Percentiles rank a stretch among this genome's conserved stretches.
These are phyloP conservation scores for Penicillium arizonense DNA, from an alignment of 495 filamentous ascomycete genomes.

Conservation along the genomic window DNA sequence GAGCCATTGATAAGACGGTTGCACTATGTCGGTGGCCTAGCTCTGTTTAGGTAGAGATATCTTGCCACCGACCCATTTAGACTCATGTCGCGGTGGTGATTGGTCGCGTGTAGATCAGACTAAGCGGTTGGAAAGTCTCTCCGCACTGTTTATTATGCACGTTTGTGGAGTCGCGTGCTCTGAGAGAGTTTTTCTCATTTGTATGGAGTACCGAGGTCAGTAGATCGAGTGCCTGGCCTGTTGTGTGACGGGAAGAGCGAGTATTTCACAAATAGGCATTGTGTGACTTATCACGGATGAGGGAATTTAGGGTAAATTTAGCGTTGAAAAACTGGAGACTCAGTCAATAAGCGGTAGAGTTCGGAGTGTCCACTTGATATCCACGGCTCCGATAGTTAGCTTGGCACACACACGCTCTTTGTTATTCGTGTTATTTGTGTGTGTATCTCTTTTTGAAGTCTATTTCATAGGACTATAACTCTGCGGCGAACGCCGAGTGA, in stretches of 20 bases:
- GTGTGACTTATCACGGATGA: neutral
- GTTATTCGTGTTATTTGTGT: too few species aligned
- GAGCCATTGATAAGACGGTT: conserved; percentile 11
- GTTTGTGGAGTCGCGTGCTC: conserved; percentile 3
- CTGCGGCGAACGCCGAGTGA: too few species aligned
- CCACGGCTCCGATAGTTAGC: too few species aligned
- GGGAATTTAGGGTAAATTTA: too few species aligned
- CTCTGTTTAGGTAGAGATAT: conserved; percentile 3
- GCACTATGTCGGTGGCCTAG: conserved; percentile 11
- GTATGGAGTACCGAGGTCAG: neutral
- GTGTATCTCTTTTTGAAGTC: too few species aligned
- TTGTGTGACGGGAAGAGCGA: neutral
- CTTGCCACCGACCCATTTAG: conserved; percentile 11
- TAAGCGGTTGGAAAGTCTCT: neutral
- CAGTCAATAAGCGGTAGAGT: neutral
- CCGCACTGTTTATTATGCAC: conserved; percentile 3
- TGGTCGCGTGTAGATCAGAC: conserved; percentile 5
- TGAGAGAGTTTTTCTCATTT: neutral
- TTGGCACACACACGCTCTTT: too few species aligned
- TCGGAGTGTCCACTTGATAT: neutral
- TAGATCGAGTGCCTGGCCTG: neutral
- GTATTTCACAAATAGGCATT: neutral
- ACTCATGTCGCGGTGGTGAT: neutral
- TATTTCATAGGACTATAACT: too few species aligned
- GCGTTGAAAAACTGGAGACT: neutral